Base-by-base conservation (phyloP, 306 rosid genomes). In the Dryas alaskensis region DNA sequence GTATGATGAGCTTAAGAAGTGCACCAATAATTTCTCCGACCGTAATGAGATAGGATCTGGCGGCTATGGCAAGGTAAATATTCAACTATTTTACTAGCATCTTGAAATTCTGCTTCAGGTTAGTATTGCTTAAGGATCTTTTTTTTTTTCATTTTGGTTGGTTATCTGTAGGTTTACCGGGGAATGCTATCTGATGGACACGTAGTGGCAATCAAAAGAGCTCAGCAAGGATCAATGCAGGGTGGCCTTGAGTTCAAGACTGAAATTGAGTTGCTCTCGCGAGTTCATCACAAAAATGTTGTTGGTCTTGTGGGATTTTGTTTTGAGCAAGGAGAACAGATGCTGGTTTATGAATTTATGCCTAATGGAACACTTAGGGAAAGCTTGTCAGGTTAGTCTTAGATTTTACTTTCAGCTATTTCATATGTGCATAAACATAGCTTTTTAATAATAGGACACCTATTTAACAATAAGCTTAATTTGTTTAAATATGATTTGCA, bases 211-310 rank as follows among this genome's bases (percentile, higher is more conserved):
- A 88, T 94, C 64, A 94, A 94, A 84, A 84, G 96, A 84, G 99
- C 99, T 80, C 99, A 86, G 66, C 96, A 88, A 78, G 99, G 96
- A 88, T 94, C 99, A 69, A 88, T 79, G 96, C 99, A 94, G 71
- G 99, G 98, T 58, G 97, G 93, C 65, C 79, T 81, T 13, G 97
- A 94, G 88, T 94, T 94, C 88, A 92, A 90, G 89, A 94, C 84
- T 2, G 99, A 94, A 82, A 94, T 94, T 10, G 99, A 94, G 80
- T 77, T 94, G 81, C 99, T 94, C 72, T 94, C 99, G 5, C 88
- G 99, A 73, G 99, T 94, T 81, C 97, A 94, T 81, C 99, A 94
- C 90, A 94, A 94, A 85, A 94, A 94, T 81, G 95, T 94, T 42
- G 96, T 94, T 76, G 92, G 93, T 77, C 98, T 94, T 6, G 83